Evolutionary conservation across 352 stramenopile species (phyloP).

Genomic region (Pythium vanterpoolii): DNA sequence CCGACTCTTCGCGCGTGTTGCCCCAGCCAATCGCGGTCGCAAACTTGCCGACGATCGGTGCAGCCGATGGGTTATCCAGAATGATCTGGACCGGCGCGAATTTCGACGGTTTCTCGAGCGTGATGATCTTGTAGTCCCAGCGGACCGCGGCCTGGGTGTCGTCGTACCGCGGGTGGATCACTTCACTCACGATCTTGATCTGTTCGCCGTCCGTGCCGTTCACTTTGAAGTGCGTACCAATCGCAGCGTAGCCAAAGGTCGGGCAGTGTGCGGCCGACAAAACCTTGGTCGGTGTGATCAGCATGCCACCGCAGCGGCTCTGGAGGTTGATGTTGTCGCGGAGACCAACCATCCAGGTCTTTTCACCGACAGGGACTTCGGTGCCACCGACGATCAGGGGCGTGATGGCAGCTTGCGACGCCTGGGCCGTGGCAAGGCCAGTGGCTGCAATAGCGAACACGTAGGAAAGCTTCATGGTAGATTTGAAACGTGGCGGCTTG

Average conservation of each 20-base stretch:
- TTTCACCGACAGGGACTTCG: slow-evolving; percentile 17
- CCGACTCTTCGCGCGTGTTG: slow-evolving; percentile 10
- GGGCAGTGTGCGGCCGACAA: slow-evolving; percentile 26
- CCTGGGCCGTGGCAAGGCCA: slow-evolving; percentile 1
- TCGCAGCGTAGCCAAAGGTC: slow-evolving; percentile 4
- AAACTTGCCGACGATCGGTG: slow-evolving; percentile 9
- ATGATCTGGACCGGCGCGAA: slow-evolving; percentile 8
- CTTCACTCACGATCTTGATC: slow-evolving; percentile 16
- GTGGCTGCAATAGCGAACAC: slow-evolving; percentile 5
- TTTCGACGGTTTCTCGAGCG: slow-evolving; percentile 11
- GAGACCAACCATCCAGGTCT: slow-evolving; percentile 21
- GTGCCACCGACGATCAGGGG: slow-evolving; percentile 16
- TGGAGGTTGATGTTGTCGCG: neutral
- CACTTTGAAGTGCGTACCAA: slow-evolving; percentile 24
- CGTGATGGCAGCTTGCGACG: slow-evolving; percentile 2
- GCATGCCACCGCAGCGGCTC: slow-evolving; percentile 22
- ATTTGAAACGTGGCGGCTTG: no score
- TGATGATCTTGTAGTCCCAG: slow-evolving; percentile 24
- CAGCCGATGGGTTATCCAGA: slow-evolving; percentile 4
- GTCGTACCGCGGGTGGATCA: slow-evolving; percentile 19
- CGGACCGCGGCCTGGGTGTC: neutral
- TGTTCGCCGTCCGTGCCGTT: slow-evolving; percentile 22
- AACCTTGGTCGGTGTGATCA: slow-evolving; percentile 27
- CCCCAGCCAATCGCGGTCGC: slow-evolving; percentile 16
- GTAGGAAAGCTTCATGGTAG: slow-evolving; percentile 11